Evolutionary conservation across 2,329 filamentous ascomycete species (phyloP), one percentile per base, ranked within the genome.

Genomic region (Capronia coronata): DNA sequence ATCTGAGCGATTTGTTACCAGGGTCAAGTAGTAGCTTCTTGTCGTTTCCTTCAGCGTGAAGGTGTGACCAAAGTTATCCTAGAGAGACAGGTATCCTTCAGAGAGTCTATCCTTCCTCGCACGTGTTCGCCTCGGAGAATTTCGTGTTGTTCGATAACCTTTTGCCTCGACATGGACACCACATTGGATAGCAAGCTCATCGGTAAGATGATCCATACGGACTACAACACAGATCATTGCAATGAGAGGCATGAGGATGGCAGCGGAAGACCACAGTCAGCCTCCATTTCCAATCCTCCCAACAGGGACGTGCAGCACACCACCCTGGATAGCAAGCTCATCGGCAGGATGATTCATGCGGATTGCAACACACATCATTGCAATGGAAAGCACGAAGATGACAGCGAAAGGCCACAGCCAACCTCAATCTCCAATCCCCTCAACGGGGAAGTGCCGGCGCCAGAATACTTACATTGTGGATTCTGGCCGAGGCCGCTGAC

Each of bases 391-490:
- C 16, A 14, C 19, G 25, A 38, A 37, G 21, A 8, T n/a, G 13
- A 32, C 27, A 23, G 13, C 34, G 1, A 41, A 41, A 37, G 10
- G 29, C 25, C 27, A 21, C 38, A 32, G 16, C 19, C 27, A 13
- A 10, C 30, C 22, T 18, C 19, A 21, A 41, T 25, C 13, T 41
- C 21, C 3, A n/a, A 23, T 25, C 25, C 44, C 5, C 30, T 11
- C 27, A 14, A 37, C 11, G 27, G 9, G 13, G 44, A 44, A 18
- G 30, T 29, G 23, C 43, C 38, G 34, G 38, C 44, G 16, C 49
- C 49, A 21, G 49, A 51, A 18, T 51, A 47, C 34, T 30, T 51
- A 27, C 49, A 51, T 23, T 47, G 49, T 41, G 49, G 49, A 8
- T 25, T 32, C 22, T 51, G 49, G 49, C 49, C 49, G 46, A 37